Percentiles rank a stretch among this genome's conserved stretches.
These are phyloP conservation scores for Ilyonectria mors-panacis DNA, from an alignment of 2,329 filamentous ascomycete species.

Conservation along the genomic window DNA sequence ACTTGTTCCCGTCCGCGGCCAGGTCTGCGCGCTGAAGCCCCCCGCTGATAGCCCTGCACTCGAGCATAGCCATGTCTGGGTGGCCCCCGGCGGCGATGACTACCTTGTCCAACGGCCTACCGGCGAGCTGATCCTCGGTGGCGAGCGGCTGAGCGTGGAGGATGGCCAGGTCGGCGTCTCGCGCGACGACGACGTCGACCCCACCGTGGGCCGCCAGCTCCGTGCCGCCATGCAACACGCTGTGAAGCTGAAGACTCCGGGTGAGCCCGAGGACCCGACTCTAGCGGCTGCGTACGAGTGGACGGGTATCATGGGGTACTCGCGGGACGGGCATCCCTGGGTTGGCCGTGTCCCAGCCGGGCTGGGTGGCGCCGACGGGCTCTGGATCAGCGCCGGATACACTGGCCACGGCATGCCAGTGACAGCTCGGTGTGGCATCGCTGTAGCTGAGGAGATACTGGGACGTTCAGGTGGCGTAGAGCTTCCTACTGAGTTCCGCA, in stretches of 20 bases:
- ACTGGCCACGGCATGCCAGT: constrained; percentile 86
- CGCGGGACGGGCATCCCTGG: constrained; percentile 77
- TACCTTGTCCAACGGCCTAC: constrained; percentile 81
- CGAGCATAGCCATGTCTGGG: constrained; percentile 75
- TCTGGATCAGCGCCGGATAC: constrained; percentile 78
- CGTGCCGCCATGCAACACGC: constrained; percentile 59
- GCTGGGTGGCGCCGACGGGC: constrained; percentile 58
- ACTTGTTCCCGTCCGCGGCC: constrained; percentile 83
- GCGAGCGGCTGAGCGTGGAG: constrained; percentile 72
- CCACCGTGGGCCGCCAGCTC: constrained; percentile 69
- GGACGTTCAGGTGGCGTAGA: constrained; percentile 56
- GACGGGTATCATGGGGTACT: constrained; percentile 87
- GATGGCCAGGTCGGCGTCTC: constrained; percentile 66
- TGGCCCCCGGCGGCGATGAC: constrained; percentile 69
- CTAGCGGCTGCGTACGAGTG: constrained; percentile 74
- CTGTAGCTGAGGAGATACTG: constrained; percentile 73
- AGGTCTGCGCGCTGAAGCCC: constrained; percentile 77
- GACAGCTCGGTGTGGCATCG: constrained; percentile 76
- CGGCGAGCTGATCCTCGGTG: constrained; percentile 77
- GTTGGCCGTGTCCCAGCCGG: constrained; percentile 75
- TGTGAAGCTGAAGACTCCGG: constrained; percentile 58
- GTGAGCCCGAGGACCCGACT: constrained; percentile 56
- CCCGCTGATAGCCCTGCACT: constrained; percentile 60
- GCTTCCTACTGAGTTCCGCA: constrained; percentile 60
- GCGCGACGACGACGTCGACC: constrained; percentile 72